Conservation (phyloP, 2,329 filamentous ascomycete genomes). For the Microdochium paspali region DNA sequence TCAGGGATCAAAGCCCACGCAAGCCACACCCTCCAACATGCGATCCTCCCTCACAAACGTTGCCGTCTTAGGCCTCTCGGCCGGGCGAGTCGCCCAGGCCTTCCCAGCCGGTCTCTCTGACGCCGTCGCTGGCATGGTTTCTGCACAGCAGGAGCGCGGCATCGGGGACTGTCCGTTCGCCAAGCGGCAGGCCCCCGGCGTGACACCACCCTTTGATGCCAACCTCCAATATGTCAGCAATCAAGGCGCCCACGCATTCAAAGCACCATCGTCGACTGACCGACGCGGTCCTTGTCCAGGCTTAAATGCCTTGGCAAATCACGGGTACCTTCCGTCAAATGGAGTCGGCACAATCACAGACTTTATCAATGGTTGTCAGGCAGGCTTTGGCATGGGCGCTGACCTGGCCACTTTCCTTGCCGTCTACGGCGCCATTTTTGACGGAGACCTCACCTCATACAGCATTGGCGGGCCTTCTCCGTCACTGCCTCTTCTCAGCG, state of each 20-base stretch:
- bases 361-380: constrained; percentile 2
- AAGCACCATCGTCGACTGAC: not conserved
- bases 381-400: constrained; percentile 34
- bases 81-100: not conserved
- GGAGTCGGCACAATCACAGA: not conserved
- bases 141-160: not conserved
- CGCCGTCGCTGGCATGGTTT: not conserved
- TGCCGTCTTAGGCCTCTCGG: not conserved
- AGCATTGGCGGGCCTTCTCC: constrained; percentile 25
- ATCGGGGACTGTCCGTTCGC: not conserved
- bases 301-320: not conserved
- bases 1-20: not conserved
- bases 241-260: not conserved
- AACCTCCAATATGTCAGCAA: not conserved
- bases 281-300: not conserved
- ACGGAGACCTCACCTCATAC: constrained; percentile 31
- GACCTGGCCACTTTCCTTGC: constrained; percentile 28
- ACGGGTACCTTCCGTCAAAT: not conserved
- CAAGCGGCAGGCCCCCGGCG: not conserved
- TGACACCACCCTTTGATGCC: not conserved
- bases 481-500: constrained; percentile 4
- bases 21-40: no score
- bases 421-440: constrained; percentile 31
- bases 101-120: not conserved
- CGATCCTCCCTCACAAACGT: not conserved